Evolutionary conservation across 1,284 basidiomycete genomes (phyloP).

Genomic region (Pascua sp.): DNA sequence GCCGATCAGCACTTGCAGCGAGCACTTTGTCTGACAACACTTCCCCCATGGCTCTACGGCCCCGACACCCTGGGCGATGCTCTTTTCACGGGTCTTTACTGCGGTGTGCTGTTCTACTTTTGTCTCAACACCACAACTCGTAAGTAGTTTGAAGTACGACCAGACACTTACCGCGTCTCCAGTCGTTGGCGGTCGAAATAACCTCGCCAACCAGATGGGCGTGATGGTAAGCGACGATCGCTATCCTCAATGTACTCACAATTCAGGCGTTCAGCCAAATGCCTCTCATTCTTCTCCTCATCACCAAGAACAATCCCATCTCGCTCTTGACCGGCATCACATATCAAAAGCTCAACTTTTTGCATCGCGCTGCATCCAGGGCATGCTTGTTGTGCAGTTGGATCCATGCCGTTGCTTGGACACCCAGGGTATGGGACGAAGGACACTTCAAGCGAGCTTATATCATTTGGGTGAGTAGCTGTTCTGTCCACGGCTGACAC

Average conservation of each 20-base stretch:
- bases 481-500: not conserved
- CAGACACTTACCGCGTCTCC: not conserved
- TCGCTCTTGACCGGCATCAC: constrained; percentile 47
- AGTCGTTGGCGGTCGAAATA: constrained; percentile 9
- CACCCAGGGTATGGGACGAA: constrained; percentile 20
- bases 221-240: constrained; percentile 23
- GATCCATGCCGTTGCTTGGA: constrained; percentile 37
- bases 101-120: constrained; percentile 10
- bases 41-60: constrained; percentile 33
- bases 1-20: no score
- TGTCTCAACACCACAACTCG: constrained; percentile 18
- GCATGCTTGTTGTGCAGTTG: constrained; percentile 39
- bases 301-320: constrained; percentile 50
- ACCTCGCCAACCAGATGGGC: constrained; percentile 29
- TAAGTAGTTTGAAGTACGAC: not conserved
- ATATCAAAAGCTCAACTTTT: constrained; percentile 51
- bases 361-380: constrained; percentile 48
- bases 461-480: constrained; percentile 24
- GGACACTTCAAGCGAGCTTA: constrained; percentile 18
- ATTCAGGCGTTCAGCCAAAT: constrained; percentile 40
- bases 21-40: not conserved
- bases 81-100: constrained; percentile 24
- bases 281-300: constrained; percentile 46
- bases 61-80: constrained; percentile 30
- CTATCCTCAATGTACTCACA: not conserved